Evolutionary conservation across 169 alveolate species (phyloP).

Genomic region (Plasmodium blacklocki): DNA sequence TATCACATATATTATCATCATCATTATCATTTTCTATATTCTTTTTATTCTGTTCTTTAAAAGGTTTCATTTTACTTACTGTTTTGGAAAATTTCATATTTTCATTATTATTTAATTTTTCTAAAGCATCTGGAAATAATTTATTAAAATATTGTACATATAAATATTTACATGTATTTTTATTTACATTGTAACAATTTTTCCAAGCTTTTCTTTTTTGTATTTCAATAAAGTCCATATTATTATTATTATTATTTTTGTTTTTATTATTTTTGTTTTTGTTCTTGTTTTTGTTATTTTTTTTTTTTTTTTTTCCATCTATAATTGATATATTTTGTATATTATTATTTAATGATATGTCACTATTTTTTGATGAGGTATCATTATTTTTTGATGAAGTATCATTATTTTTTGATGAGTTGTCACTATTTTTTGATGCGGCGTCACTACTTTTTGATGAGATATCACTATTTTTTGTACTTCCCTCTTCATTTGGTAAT

Average conservation of each 20-base stretch:
- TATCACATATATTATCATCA: conserved; percentile 16
- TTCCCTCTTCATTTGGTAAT: background rate
- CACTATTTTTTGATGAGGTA: background rate
- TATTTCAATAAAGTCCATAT: background rate
- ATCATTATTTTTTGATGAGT: background rate
- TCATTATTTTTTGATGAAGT: background rate
- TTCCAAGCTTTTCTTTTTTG: conserved; percentile 44
- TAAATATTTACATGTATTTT: conserved; percentile 39
- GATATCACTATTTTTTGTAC: background rate
- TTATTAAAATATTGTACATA: conserved; percentile 39
- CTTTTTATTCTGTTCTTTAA: background rate
- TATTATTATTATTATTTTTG: background rate
- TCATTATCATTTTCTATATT: background rate
- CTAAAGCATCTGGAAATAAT: conserved; percentile 37
- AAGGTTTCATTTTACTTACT: conserved; percentile 59
- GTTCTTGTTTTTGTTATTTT: background rate
- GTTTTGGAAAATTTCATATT: conserved; percentile 15
- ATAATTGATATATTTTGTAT: too few species aligned
- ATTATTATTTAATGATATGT: background rate
- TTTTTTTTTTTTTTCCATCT: too few species aligned
- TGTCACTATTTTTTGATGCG: background rate
- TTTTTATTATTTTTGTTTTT: background rate
- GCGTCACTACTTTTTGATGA: background rate
- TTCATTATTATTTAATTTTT: background rate
- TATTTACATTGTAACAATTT: conserved; percentile 23